Evolutionary conservation across 306 rosid species (phyloP), one percentile per base, ranked within the genome.

Genomic region (Potentilla sterilis): DNA sequence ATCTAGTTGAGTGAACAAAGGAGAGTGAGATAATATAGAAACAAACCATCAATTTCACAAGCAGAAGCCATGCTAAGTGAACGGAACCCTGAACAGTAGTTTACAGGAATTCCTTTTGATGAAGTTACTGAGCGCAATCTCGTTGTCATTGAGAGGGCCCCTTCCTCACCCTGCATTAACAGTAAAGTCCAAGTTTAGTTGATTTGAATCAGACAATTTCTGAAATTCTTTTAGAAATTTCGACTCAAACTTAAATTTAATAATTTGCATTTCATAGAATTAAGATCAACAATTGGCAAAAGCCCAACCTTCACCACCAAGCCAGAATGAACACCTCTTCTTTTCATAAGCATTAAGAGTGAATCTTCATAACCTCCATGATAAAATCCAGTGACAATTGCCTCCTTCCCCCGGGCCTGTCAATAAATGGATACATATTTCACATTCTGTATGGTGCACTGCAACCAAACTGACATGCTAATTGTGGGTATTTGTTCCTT

Each of bases 141-240:
- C 2, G 98, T 95, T 43, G 98, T 92, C 97, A 95, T 87, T 28
- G 98, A 95, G 76, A 95, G 93, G 55, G 97, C 98, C 47, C 98
- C 97, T 89, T 95, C 97, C 84, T 92, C 98, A 69, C 98, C 98
- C 98, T 92, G 68, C 67, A 81, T 59, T 70, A 78, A 68, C 65
- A 73, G 67, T 81, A 81, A 67, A 77, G 76, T 68, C 68, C 86
- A 48, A 75, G 18, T 28, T 63, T 40, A 69, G 57, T 73, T 83
- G 73, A 43, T 64, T 72, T 71, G 19, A 24, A 67, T 46, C 19
- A 34, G 75, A 28, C 22, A 19, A 64, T 35, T 64, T 18, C 46
- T 49, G 34, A 18, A 70, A 58, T 28, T 16, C 67, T 59, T 11
- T 28, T 58, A 8, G 40, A 9, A 58, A 9, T 46, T 47, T 9